Evolutionary conservation across 306 rosid species (phyloP).

Genomic region (Fragaria nilgerrensis): DNA sequence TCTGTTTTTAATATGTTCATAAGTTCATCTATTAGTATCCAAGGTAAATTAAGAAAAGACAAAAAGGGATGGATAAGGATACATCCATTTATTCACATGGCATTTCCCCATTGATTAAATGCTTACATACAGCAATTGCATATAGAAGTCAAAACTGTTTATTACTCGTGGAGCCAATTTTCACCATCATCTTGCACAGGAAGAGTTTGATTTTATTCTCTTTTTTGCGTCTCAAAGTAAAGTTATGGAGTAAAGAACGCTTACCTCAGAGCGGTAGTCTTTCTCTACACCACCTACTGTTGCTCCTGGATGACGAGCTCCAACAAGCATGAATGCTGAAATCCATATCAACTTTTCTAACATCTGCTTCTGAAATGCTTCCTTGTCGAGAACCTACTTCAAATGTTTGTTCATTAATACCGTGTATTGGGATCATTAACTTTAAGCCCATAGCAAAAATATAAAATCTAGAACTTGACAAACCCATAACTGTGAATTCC

Average conservation of each 20-base stretch:
- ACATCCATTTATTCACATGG: not conserved
- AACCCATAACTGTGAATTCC: not conserved
- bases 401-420: not conserved
- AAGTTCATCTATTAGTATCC: not conserved
- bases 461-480: not conserved
- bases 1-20: not conserved
- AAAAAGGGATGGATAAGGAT: not conserved
- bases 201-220: not conserved
- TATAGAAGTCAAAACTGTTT: not conserved
- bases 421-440: not conserved
- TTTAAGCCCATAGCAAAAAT: not conserved
- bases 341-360: conserved; percentile 97
- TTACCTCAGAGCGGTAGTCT: conserved; percentile 75
- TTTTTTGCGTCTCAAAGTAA: not conserved
- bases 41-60: not conserved
- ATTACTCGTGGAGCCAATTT: not conserved
- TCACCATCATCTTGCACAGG: not conserved
- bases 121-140: not conserved
- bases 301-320: conserved; percentile 84
- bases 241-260: conserved; percentile 10
- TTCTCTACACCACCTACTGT: conserved; percentile 80
- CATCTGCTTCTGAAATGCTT: conserved; percentile 88
- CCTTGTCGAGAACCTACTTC: conserved; percentile 72
- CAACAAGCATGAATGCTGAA: conserved; percentile 91
- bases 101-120: not conserved